phyloP scores from a whole-genome alignment of 2,329 filamentous ascomycete genomes.

The Coniosporium tulheliwenetii region DNA sequence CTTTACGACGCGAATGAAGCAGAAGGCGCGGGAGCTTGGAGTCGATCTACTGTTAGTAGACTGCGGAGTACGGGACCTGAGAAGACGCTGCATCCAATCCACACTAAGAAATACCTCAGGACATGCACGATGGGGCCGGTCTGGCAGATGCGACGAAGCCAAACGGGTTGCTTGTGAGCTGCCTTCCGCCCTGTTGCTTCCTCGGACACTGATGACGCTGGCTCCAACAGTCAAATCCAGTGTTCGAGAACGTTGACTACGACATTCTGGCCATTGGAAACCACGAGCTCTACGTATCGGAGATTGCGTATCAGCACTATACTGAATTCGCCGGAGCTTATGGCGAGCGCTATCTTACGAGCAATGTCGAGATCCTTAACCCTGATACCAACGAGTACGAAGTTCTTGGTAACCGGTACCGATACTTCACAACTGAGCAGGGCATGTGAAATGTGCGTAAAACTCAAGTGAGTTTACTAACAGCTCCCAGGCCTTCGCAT shows the following conservation, averaged over 20 bases:
- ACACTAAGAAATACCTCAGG: constrained; percentile 16
- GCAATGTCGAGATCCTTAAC: constrained; percentile 35
- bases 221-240: constrained; percentile 28
- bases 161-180: no score
- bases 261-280: constrained; percentile 42
- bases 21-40: constrained; percentile 37
- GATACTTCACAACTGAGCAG: constrained; percentile 34
- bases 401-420: constrained; percentile 30
- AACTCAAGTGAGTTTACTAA: background rate
- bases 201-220: no score
- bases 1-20: constrained; percentile 44
- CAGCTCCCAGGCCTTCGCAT: constrained; percentile 23
- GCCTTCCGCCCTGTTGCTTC: no score
- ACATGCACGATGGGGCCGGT: constrained; percentile 51
- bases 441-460: constrained; percentile 9
- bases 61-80: constrained; percentile 27
- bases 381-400: constrained; percentile 26
- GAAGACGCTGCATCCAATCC: no score
- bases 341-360: constrained; percentile 36
- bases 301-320: constrained; percentile 47
- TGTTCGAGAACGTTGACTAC: constrained; percentile 38
- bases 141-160: constrained; percentile 43
- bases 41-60: constrained; percentile 47
- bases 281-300: constrained; percentile 49
- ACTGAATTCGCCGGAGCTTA: constrained; percentile 37